These are phyloP conservation scores for Tylopilus intermedius DNA, from an alignment of 768 basidiomycete species.

Conservation along the genomic window DNA sequence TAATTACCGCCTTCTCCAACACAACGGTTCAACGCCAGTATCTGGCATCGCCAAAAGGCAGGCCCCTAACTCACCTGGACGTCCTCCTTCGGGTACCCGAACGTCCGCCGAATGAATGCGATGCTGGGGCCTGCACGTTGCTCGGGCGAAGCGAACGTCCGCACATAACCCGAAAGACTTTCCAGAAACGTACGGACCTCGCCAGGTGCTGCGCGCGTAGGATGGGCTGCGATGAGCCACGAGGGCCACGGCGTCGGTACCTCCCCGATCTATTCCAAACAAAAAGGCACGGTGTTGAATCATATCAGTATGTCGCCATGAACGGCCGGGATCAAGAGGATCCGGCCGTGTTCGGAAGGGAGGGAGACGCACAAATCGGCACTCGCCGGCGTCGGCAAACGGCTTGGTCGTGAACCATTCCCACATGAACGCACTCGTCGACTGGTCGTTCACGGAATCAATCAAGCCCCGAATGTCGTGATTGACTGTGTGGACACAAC, in stretches of 20 bases:
- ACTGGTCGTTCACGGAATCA: slow-evolving; percentile 80
- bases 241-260: slow-evolving; percentile 95
- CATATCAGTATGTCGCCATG: too few species aligned
- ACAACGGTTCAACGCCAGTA: too few species aligned
- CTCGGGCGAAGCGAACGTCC: slow-evolving; percentile 56
- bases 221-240: slow-evolving; percentile 90
- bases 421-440: slow-evolving; percentile 92
- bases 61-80: slow-evolving; percentile 47
- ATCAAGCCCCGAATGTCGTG: slow-evolving; percentile 79
- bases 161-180: slow-evolving; percentile 60
- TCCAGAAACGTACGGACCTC: slow-evolving; percentile 57
- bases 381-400: slow-evolving; percentile 72
- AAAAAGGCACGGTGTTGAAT: neutral
- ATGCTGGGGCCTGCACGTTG: slow-evolving; percentile 56
- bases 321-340: too few species aligned
- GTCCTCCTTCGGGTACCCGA: slow-evolving; percentile 80
- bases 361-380: slow-evolving; percentile 64
- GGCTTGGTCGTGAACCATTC: slow-evolving; percentile 90
- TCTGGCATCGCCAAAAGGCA: too few species aligned
- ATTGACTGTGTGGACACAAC: slow-evolving; percentile 47
- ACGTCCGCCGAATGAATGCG: slow-evolving; percentile 70
- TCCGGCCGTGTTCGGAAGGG: too few species aligned
- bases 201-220: slow-evolving; percentile 49
- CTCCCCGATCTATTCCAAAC: slow-evolving; percentile 62
- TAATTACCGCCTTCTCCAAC: neutral